Evolutionary conservation across 371 early-diverging fungal genomes (phyloP), one percentile per base, ranked within the genome.

Genomic region (Syncephalastrum racemosum): DNA sequence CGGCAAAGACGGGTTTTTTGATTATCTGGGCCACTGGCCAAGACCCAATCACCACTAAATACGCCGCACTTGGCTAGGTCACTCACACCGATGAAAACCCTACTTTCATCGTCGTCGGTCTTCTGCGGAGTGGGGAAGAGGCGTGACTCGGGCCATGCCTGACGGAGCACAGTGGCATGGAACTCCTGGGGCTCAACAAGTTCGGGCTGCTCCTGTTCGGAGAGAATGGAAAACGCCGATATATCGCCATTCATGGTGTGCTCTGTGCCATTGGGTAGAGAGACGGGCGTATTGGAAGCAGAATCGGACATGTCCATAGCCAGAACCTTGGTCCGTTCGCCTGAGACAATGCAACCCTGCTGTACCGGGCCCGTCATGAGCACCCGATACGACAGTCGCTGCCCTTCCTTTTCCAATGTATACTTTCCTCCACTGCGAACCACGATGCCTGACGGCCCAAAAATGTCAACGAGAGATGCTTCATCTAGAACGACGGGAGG

Each of bases 31-130:
- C 56, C 72, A 47, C 62, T 61, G 10, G 62, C 63, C 18, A 69
- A 44, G 22, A 79, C 82, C 91, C 91, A 91, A 59, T 88, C 86
- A 5, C 91, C 91, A 56, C 91, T 91, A 36, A 88, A 83, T 8
- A 88, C 82, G 22, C 86, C 83, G 23, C 84, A 77, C 16, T 66
- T 76, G 3, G 88, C 85, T 25, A 91, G 63, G 48, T 80, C 76
- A 13, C 75, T 69, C 2, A 91, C 71, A 48, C 78, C 73, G 13
- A 87, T 67, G 67, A 76, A 81, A 8, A 86, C 66, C 22, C 84
- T 56, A 31, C 70, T 76, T 56, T 83, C 83, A 24, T 79, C 75
- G 60, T 87, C 87, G 12, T 87, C 77, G n/a, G 58, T 63, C 2
- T 53, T 64, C 2, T 66, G 65, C 4, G 86, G 87, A 13, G 60